Conservation (phyloP, 2,329 filamentous ascomycete species). For the Trichoderma simmonsii region DNA sequence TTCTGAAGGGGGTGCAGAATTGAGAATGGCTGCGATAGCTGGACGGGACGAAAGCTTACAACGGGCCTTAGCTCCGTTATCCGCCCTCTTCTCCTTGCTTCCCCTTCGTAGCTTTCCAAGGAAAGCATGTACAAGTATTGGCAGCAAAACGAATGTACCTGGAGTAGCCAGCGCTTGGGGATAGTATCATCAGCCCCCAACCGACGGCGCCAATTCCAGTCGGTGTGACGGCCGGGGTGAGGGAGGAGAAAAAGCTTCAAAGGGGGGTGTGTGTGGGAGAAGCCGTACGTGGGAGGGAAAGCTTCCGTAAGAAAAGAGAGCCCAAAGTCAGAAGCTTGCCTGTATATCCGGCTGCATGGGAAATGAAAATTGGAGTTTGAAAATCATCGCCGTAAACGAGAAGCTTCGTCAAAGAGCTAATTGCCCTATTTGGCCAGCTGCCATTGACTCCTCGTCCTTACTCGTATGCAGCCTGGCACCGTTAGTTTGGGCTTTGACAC, state of each 20-base stretch:
- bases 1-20: neutral
- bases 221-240: constrained; percentile 11
- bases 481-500: constrained; percentile 1
- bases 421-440: constrained; percentile 5
- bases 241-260: neutral
- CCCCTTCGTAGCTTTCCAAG: neutral
- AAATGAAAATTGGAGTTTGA: neutral
- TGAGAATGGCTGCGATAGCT: neutral
- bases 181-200: constrained; percentile 3
- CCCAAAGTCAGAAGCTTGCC: neutral
- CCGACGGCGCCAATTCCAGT: constrained; percentile 12
- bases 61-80: constrained; percentile 1
- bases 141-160: neutral
- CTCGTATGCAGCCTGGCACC: neutral
- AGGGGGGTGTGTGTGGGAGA: neutral
- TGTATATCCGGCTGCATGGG: neutral
- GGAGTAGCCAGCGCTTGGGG: neutral
- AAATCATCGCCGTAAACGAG: neutral
- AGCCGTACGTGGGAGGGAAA: neutral
- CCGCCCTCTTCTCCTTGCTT: neutral
- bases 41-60: constrained; percentile 13
- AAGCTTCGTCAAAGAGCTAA: neutral
- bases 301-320: neutral
- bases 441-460: neutral
- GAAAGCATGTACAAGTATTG: constrained; percentile 1